Evolutionary conservation across 169 alveolate species (phyloP).

Genomic region (Cyclospora cayetanensis): DNA sequence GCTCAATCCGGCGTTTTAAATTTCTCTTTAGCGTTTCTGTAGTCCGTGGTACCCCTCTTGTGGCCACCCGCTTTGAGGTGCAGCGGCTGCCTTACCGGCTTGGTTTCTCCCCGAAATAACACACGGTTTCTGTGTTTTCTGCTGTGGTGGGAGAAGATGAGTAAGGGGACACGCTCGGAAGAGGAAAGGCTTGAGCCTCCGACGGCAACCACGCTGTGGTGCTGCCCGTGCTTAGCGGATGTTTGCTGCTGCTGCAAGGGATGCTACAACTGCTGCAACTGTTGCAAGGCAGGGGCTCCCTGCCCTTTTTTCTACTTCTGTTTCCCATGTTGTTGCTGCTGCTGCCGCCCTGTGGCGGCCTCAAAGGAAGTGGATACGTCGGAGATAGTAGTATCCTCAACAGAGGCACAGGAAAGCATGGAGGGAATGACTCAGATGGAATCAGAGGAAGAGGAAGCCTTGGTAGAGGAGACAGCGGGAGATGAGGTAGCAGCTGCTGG

Average conservation of each 20-base stretch:
- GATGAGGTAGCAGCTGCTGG: not conserved
- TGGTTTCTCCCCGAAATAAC: too few relatives aligned
- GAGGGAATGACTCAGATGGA: not conserved
- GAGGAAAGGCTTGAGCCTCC: slow-evolving; percentile 45
- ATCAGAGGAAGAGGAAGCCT: slow-evolving; percentile 4
- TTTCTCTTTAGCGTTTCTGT: too few relatives aligned
- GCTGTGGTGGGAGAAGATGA: not conserved
- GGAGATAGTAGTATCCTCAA: slow-evolving; percentile 12
- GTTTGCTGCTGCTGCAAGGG: slow-evolving; percentile 50
- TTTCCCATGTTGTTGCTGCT: slow-evolving; percentile 60
- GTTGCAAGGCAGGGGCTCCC: slow-evolving; percentile 55
- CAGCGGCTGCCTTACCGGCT: too few relatives aligned
- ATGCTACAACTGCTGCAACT: slow-evolving; percentile 66
- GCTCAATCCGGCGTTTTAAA: too few relatives aligned
- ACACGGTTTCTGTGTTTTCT: not conserved
- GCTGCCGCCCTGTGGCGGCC: slow-evolving; percentile 59
- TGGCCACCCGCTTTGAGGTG: too few relatives aligned
- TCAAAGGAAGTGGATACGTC: slow-evolving; percentile 8
- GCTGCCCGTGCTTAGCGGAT: slow-evolving; percentile 37
- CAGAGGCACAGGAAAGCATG: not conserved
- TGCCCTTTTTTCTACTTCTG: slow-evolving; percentile 42
- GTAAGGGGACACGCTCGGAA: not conserved
- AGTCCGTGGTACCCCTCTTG: too few relatives aligned
- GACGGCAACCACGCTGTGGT: slow-evolving; percentile 55
- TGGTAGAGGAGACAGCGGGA: not conserved